Evolutionary conservation across 176 grass and related monocot species (phyloP).

Genomic region (Lolium rigidum): DNA sequence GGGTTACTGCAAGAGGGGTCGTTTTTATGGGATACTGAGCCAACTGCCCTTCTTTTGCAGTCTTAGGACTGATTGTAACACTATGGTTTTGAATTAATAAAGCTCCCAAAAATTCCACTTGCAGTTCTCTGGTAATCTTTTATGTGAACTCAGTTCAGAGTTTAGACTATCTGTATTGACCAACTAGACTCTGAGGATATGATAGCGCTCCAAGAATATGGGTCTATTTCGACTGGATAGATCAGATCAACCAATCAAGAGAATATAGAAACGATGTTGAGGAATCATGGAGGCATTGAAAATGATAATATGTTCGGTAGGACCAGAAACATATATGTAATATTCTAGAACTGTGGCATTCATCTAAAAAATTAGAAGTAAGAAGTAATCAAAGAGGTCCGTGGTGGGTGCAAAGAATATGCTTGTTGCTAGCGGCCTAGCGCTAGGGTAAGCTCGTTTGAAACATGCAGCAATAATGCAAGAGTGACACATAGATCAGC

Average conservation of each 20-base stretch:
- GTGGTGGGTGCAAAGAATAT: background rate
- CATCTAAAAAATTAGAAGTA: background rate
- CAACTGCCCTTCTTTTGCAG: no score
- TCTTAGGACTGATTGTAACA: no score
- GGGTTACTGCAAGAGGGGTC: no score
- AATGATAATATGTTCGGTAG: background rate
- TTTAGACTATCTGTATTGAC: background rate
- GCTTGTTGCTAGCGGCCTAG: background rate
- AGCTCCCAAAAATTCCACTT: background rate
- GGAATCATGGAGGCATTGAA: background rate
- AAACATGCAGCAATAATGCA: background rate
- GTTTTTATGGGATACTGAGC: no score
- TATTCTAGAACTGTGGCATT: background rate
- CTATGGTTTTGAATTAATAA: no score
- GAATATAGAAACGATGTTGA: background rate
- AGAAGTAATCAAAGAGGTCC: background rate
- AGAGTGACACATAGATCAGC: background rate
- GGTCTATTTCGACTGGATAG: background rate
- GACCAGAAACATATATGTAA: background rate
- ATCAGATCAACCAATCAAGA: constrained; percentile 8
- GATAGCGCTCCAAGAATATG: background rate
- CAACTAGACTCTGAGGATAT: background rate
- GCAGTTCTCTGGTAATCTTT: background rate
- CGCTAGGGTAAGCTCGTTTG: background rate
- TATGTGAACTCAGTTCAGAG: background rate